phyloP scores from a whole-genome alignment of 1,284 basidiomycete genomes.

The Cutaneotrichosporon cutaneum region DNA sequence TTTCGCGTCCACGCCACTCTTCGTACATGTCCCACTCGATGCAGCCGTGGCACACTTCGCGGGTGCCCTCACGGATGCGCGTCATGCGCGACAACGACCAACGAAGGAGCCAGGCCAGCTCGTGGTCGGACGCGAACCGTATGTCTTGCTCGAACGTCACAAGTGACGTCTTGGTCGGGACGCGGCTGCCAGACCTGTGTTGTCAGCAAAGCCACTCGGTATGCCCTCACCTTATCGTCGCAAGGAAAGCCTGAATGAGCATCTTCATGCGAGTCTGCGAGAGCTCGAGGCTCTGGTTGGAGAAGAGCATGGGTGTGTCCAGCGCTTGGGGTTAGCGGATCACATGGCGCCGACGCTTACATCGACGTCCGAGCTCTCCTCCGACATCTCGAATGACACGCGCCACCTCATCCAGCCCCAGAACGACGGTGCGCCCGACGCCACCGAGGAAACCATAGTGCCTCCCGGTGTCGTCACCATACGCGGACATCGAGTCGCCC shows the following conservation, averaged over 20 bases:
- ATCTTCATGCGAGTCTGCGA: constrained; percentile 67
- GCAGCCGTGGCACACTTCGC: constrained; percentile 66
- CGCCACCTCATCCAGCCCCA: constrained; percentile 71
- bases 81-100: constrained; percentile 78
- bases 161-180: constrained; percentile 31
- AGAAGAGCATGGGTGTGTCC: constrained; percentile 84
- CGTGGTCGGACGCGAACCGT: constrained; percentile 74
- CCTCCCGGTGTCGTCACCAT: constrained; percentile 30
- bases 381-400: constrained; percentile 68
- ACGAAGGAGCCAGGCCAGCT: constrained; percentile 78
- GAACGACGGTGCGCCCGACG: constrained; percentile 50
- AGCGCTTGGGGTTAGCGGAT: constrained; percentile 58
- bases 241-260: constrained; percentile 71
- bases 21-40: constrained; percentile 75
- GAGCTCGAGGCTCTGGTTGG: constrained; percentile 77
- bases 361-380: constrained; percentile 66
- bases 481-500: constrained; percentile 35
- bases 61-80: constrained; percentile 53
- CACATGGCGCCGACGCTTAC: constrained; percentile 31
- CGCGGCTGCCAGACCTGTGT: constrained; percentile 7
- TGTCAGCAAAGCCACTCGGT: neutral
- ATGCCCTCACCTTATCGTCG: constrained; percentile 38
- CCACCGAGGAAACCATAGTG: constrained; percentile 45
- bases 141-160: constrained; percentile 70
- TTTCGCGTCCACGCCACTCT: constrained; percentile 72